Percentiles rank a stretch among this genome's conserved stretches.
Conservation (phyloP, 192 early-diverging fungal species). For the Podila epicladia region DNA sequence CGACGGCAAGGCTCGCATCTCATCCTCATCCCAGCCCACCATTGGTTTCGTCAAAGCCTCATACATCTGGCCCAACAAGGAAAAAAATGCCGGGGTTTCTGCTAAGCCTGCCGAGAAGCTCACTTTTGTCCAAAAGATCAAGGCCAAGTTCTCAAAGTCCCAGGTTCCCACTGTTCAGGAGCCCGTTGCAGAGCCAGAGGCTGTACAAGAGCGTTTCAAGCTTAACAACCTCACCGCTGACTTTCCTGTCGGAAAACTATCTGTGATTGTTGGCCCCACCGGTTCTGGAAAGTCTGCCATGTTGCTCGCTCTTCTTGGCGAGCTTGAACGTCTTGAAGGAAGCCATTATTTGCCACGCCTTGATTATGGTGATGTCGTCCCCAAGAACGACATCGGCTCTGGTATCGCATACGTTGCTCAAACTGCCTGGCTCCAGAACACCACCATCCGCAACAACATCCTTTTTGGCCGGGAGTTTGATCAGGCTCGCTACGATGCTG, state of each 20-base stretch:
- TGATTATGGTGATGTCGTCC: conserved; percentile 30
- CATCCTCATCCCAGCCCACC: conserved; percentile 59
- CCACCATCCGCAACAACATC: conserved; percentile 86
- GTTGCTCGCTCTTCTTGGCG: conserved; percentile 83
- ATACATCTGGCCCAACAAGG: conserved; percentile 46
- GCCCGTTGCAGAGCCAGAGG: conserved; percentile 15
- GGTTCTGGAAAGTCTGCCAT: conserved; percentile 93
- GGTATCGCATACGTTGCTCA: conserved; percentile 87
- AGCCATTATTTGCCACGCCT: conserved; percentile 55
- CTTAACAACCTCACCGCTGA: conserved; percentile 70
- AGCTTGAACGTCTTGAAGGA: conserved; percentile 67
- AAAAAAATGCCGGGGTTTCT: conserved; percentile 7
- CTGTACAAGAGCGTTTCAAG: conserved; percentile 54
- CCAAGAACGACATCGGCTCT: conserved; percentile 50
- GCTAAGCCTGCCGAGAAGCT: conserved; percentile 22
- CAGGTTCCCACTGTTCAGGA: conserved; percentile 12
- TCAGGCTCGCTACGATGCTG: conserved; percentile 77
- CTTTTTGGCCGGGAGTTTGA: conserved; percentile 83
- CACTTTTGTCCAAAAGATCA: conserved; percentile 21
- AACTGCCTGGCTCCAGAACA: conserved; percentile 75
- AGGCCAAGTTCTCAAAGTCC: conserved; percentile 17
- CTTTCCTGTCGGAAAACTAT: conserved; percentile 77
- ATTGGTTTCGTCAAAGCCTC: conserved; percentile 41
- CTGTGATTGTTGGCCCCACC: conserved; percentile 86
- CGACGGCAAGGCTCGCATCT: conserved; percentile 55